Percentiles rank a stretch among this genome's conserved stretches.
phyloP scores from a whole-genome alignment of 73 alveolate species.

The Symbiodinium natans region DNA sequence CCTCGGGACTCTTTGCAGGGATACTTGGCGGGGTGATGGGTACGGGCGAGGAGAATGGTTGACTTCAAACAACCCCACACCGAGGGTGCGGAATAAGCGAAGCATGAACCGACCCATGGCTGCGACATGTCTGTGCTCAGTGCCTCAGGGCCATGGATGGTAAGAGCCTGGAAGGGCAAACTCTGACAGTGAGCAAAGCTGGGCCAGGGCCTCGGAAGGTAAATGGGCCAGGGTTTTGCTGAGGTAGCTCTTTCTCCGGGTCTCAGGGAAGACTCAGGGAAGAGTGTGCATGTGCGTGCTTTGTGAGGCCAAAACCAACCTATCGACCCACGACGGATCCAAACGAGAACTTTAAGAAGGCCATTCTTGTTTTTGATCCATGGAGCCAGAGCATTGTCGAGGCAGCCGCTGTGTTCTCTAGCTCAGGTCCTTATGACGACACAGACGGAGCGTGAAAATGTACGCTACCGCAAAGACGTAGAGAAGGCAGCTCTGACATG shows the following conservation, averaged over 20 bases:
- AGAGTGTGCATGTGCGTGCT: too few species aligned
- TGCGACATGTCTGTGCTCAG: too few species aligned
- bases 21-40: too few species aligned
- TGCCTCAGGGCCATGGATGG: slow-evolving; percentile 79
- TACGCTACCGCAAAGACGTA: slow-evolving; percentile 72
- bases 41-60: too few species aligned
- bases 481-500: slow-evolving; percentile 44
- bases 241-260: too few species aligned
- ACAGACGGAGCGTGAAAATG: slow-evolving; percentile 82
- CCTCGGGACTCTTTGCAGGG: too few species aligned
- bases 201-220: slow-evolving; percentile 15
- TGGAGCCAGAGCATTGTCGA: too few species aligned
- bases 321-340: slow-evolving; percentile 70
- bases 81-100: too few species aligned
- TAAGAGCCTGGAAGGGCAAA: slow-evolving; percentile 65
- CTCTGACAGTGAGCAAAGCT: slow-evolving; percentile 81
- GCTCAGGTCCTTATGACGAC: slow-evolving; percentile 70
- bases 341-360: slow-evolving; percentile 79
- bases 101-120: too few species aligned
- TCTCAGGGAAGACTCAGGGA: too few species aligned
- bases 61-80: too few species aligned
- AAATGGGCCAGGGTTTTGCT: background rate
- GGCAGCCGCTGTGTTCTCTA: background rate
- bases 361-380: background rate
- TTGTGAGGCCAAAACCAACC: slow-evolving; percentile 53